These are phyloP conservation scores for Candida wancherniae DNA, from an alignment of 805 yeast genomes.

Conservation along the genomic window DNA sequence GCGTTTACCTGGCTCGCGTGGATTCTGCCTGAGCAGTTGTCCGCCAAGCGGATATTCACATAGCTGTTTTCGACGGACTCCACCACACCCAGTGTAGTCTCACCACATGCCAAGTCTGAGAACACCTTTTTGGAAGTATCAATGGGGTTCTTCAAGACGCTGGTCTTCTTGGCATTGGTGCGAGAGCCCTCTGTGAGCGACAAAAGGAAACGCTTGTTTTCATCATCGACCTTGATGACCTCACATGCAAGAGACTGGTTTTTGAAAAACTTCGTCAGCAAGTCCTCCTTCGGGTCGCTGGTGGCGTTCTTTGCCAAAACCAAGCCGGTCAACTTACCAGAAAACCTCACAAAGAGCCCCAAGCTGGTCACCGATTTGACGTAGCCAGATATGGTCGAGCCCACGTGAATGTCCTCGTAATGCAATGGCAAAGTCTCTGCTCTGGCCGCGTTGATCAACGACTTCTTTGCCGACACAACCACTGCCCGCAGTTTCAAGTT, in stretches of 20 bases:
- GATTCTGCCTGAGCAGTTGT: conserved; percentile 72
- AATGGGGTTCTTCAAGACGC: conserved; percentile 47
- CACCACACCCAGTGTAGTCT: conserved; percentile 53
- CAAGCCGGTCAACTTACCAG: conserved; percentile 75
- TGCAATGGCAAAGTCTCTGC: conserved; percentile 48
- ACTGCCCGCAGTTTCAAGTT: conserved; percentile 58
- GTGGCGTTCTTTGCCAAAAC: conserved; percentile 71
- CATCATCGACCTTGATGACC: conserved; percentile 64
- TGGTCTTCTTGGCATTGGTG: conserved; percentile 8
- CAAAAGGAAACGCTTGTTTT: conserved; percentile 64
- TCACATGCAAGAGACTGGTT: conserved; percentile 70
- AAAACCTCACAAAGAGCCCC: conserved; percentile 83
- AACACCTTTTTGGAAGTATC: conserved; percentile 47
- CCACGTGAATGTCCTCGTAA: conserved; percentile 53
- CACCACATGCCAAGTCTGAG: conserved; percentile 57
- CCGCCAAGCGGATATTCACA: conserved; percentile 70
- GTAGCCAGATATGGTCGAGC: conserved; percentile 60
- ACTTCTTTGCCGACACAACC: conserved; percentile 57
- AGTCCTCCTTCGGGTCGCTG: conserved; percentile 46
- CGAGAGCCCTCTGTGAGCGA: conserved; percentile 43
- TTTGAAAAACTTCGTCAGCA: conserved; percentile 49
- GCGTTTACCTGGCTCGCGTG: conserved; percentile 70
- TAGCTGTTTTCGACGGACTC: conserved; percentile 67
- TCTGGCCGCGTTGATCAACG: conserved; percentile 63
- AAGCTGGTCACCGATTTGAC: conserved; percentile 70